Evolutionary conservation across 169 alveolate genomes (phyloP), one percentile per base, ranked within the genome.

Genomic region (Plasmodium coatneyi): DNA sequence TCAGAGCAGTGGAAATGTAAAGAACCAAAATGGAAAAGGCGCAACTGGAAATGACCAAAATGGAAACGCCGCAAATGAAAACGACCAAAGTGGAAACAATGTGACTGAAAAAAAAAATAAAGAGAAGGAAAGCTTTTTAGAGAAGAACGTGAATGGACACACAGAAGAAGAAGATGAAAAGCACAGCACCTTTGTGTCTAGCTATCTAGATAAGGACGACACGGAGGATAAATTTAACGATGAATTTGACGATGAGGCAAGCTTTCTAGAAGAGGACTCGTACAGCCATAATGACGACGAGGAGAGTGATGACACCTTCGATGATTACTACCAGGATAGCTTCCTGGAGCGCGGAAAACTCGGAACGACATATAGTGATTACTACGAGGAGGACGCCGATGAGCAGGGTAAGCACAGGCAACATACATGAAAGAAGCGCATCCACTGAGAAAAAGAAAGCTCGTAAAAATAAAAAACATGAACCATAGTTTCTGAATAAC

Each of bases 101-200:
- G 10, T n/a, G 36, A 41, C 25, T 10, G 52, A 46, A 46, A 28
- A 6, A 3, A 60, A 71, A 14, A 76, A 56, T 36, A 72, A 83
- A 14, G 83, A 28, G 7, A 71, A 41, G 14, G 74, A 83, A 19
- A 83, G 92, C 52, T 83, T 83, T 28, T 72, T 83, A 22, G 92
- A 83, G 19, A 19, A 43, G 0, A 32, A 71, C 34, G 30, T 46
- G 5, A 22, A 83, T 71, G 83, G 19, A 5, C 39, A 28, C 16
- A n/a, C 72, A 34, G 56, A 83, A 34, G 30, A 19, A 66, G 36
- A 25, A 9, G 5, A 41, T 5, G 83, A 70, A 71, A 39, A 36
- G 49, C 66, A 71, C 74, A 71, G 54, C 54, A 39, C 83, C 39
- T 83, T 71, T 22, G 71, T 39, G 19, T 83, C 91, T 3, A 54